Evolutionary conservation across 352 stramenopile species (phyloP).

Genomic region (Pythium vanterpoolii): DNA sequence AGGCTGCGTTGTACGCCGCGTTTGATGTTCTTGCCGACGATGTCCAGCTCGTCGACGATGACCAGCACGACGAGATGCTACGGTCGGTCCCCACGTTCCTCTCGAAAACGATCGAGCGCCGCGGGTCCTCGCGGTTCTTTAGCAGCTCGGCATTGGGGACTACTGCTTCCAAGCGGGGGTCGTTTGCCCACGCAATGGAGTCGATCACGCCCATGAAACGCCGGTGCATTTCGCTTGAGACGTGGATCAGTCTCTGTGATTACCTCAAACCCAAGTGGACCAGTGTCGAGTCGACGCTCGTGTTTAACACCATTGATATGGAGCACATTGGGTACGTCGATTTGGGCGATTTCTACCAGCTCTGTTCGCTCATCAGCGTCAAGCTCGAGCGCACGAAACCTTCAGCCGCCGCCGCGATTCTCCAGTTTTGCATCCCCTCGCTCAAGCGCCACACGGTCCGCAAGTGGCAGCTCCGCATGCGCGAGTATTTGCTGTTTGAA

Average conservation of each 20-base stretch:
- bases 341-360: constrained; percentile 71
- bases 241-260: constrained; percentile 69
- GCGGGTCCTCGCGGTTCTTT: constrained; percentile 71
- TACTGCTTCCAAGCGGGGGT: constrained; percentile 21
- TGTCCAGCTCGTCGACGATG: constrained; percentile 37
- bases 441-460: constrained; percentile 48
- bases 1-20: constrained; percentile 67
- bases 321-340: constrained; percentile 60
- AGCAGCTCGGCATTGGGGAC: constrained; percentile 26
- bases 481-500: constrained; percentile 58
- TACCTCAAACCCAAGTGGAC: constrained; percentile 78
- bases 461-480: constrained; percentile 44
- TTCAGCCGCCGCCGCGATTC: constrained; percentile 39
- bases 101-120: constrained; percentile 26
- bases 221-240: constrained; percentile 59
- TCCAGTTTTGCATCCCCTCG: constrained; percentile 30
- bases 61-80: constrained; percentile 12
- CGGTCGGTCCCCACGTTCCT: constrained; percentile 11
- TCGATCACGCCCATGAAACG: constrained; percentile 46
- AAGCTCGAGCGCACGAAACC: constrained; percentile 50
- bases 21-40: constrained; percentile 75
- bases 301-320: constrained; percentile 80
- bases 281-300: constrained; percentile 58
- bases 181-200: constrained; percentile 35
- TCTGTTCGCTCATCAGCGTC: constrained; percentile 73